These are phyloP conservation scores for Zygnema cylindricum DNA, from an alignment of 139 green algal genomes.

Conservation along the genomic window DNA sequence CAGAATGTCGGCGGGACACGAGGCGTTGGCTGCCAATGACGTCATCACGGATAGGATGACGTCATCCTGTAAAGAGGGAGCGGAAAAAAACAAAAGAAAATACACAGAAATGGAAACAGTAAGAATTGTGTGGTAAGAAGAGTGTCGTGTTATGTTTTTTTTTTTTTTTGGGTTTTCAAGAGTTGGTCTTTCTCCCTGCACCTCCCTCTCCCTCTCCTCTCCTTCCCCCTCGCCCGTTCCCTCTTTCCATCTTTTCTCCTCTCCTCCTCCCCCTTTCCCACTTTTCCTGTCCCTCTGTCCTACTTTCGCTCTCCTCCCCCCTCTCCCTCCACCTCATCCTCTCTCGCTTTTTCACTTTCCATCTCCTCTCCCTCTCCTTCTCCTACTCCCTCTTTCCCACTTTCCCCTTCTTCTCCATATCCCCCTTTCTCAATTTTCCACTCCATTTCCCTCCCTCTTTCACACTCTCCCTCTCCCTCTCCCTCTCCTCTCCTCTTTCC, in stretches of 20 bases:
- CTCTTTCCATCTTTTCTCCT: not conserved
- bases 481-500: too few species aligned
- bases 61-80: not conserved
- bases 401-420: too few species aligned
- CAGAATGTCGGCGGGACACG: not conserved
- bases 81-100: not conserved
- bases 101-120: not conserved
- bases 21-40: not conserved
- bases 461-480: too few species aligned
- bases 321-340: not conserved
- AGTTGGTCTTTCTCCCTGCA: not conserved
- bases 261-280: not conserved
- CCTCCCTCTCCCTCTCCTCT: not conserved
- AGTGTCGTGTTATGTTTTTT: not conserved
- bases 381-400: not conserved
- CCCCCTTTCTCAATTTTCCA: too few species aligned
- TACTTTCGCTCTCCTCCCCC: not conserved
- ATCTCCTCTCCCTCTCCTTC: too few species aligned
- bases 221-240: not conserved
- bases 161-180: not conserved
- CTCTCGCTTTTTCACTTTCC: not conserved
- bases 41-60: slow-evolving; percentile 4
- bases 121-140: not conserved
- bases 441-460: too few species aligned
- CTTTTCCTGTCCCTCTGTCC: not conserved